Evolutionary conservation across 495 filamentous ascomycete genomes (phyloP).

Genomic region (Neurospora sp.): DNA sequence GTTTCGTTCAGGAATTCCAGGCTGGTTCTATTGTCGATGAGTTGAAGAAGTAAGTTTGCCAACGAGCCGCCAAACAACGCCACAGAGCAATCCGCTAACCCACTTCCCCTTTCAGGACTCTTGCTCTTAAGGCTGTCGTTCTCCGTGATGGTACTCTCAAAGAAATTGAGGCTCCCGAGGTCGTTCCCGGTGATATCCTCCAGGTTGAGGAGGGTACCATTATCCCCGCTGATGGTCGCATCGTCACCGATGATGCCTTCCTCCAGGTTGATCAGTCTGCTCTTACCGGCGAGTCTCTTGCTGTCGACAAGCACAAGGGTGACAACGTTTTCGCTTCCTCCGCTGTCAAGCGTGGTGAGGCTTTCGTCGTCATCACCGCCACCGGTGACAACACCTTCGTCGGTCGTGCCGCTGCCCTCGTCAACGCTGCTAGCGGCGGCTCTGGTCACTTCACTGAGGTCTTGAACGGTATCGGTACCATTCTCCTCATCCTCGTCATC

Average conservation of each 20-base stretch:
- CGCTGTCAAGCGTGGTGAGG: conserved; percentile 80
- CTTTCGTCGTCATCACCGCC: conserved; percentile 67
- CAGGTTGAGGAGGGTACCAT: conserved; percentile 87
- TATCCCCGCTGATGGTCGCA: conserved; percentile 77
- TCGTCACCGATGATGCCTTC: conserved; percentile 68
- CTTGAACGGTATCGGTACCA: conserved; percentile 74
- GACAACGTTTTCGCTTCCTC: conserved; percentile 78
- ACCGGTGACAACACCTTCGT: conserved; percentile 86
- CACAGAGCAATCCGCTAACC: conserved; percentile 6
- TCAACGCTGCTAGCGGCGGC: conserved; percentile 59
- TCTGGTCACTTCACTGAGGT: conserved; percentile 85
- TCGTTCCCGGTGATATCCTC: conserved; percentile 86
- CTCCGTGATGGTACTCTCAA: conserved; percentile 62
- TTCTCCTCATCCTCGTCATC: conserved; percentile 71
- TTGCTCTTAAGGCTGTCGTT: conserved; percentile 76
- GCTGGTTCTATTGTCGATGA: conserved; percentile 88
- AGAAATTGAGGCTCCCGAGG: conserved; percentile 65
- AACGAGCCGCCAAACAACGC: background rate
- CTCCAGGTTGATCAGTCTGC: conserved; percentile 88
- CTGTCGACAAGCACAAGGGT: conserved; percentile 73
- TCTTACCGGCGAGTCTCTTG: conserved; percentile 86
- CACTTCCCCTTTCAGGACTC: conserved; percentile 33
- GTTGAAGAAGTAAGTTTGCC: conserved; percentile 54
- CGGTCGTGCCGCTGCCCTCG: conserved; percentile 77
- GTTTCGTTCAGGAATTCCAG: conserved; percentile 83